Base-by-base conservation (phyloP, 345 rosid species). In the Eutrema yunnanense region DNA sequence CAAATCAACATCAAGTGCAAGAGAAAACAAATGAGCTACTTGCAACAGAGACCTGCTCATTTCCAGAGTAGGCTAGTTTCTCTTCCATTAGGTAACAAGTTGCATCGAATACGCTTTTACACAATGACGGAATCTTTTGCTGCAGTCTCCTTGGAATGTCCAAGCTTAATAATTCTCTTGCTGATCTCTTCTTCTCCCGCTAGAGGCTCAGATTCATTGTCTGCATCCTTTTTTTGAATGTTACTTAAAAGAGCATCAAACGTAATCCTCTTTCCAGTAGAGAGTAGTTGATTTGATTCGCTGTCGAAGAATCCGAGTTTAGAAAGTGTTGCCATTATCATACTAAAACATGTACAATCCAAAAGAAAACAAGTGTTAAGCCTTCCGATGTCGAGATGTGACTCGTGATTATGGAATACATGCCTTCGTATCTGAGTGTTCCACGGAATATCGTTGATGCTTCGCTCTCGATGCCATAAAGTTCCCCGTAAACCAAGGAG, bases 341-440 rank as follows among this genome's bases (percentile, higher is more conserved):
- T 75, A 22, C 98, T 72, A 74, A 89, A 94, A 42, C 98, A 95
- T 89, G 76, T 57, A 75, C 44, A 70, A 56, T 71, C 37, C 47
- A 44, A 34, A 42, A 33, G 3, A 41, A 13, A 57, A 57, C 49
- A 70, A 63, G 44, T 33, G 67, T 71, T 64, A 56, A 43, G 29
- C n/a, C 62, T 29, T 69, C 26, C 22, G 40, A 49, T 42, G 4
- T 54, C 2, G 6, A 57, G 42, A 64, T 10, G 32, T 56, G 61
- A 48, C 36, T 34, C 13, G 26, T 40, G 67, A 13, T 40, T 37
- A 42, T 19, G 37, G 11, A 41, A 22, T 14, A 27, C 40, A 69
- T 57, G 72, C 97, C 97, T 94, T 94, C 96, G 61, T 94, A 94
- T 75, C 97, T 92, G 46, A 94, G 90, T 2, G 97, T 94, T 77